Percentiles rank a stretch among this genome's conserved stretches.
Conservation (phyloP, 176 grass and related monocot genomes). For the Secale cereale region DNA sequence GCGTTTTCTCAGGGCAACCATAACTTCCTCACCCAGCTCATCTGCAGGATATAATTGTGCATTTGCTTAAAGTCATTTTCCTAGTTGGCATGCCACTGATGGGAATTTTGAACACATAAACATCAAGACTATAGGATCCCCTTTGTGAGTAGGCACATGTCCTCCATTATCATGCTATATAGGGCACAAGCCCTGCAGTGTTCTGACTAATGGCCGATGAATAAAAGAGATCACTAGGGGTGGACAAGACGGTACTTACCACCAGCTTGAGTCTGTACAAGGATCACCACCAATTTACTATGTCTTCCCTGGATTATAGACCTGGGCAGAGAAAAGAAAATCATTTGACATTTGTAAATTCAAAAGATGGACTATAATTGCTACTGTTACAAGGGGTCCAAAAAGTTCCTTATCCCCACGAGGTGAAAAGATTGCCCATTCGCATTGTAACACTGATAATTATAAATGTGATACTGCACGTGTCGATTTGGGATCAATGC, state of each 20-base stretch:
- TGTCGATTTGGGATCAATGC: conserved; percentile 24
- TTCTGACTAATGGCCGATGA: background rate
- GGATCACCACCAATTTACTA: conserved; percentile 82
- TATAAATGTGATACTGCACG: conserved; percentile 8
- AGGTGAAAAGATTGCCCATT: conserved; percentile 11
- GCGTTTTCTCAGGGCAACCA: conserved; percentile 81
- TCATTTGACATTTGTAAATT: background rate
- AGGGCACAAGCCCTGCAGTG: background rate
- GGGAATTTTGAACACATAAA: conserved; percentile 6
- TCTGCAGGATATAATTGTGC: conserved; percentile 46
- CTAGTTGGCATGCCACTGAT: background rate
- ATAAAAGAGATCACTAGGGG: background rate
- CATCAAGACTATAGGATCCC: background rate
- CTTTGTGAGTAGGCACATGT: background rate
- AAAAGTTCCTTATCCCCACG: background rate
- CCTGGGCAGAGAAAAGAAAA: conserved; percentile 42
- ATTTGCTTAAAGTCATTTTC: conserved; percentile 7
- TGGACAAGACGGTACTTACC: conserved; percentile 35
- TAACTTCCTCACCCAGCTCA: conserved; percentile 78
- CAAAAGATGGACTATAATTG: background rate
- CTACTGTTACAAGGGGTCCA: background rate
- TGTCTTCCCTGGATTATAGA: conserved; percentile 72
- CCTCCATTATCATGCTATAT: background rate
- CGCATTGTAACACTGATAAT: conserved; percentile 8
- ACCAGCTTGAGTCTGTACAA: conserved; percentile 60